Evolutionary conservation across 78 protist genomes (phyloP).

Genomic region (Polysphondylium violaceum): DNA sequence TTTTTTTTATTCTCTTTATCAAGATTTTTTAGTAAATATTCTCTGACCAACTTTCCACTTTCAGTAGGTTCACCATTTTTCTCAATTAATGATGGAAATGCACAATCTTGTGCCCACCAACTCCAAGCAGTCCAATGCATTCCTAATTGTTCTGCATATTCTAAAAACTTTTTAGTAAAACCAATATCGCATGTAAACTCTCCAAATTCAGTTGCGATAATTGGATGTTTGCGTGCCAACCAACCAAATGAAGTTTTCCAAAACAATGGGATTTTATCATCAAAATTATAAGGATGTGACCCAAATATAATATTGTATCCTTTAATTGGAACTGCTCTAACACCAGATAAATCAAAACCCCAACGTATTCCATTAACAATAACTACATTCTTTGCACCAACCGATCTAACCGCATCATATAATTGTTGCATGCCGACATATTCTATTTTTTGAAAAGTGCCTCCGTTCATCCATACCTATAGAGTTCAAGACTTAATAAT

Average conservation of each 20-base stretch:
- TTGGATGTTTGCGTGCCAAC: neutral
- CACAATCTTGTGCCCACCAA: slow-evolving; percentile 18
- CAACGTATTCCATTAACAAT: slow-evolving; percentile 36
- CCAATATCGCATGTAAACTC: slow-evolving; percentile 29
- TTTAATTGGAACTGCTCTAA: neutral
- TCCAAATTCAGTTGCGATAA: slow-evolving; percentile 51
- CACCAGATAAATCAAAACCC: slow-evolving; percentile 29
- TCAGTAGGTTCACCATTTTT: too few species aligned
- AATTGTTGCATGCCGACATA: slow-evolving; percentile 26
- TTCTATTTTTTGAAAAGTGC: neutral
- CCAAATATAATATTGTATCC: slow-evolving; percentile 42
- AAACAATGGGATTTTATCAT: neutral
- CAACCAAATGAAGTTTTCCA: neutral
- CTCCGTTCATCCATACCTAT: neutral
- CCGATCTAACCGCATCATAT: slow-evolving; percentile 9
- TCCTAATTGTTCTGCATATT: neutral
- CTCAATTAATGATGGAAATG: slow-evolving; percentile 29
- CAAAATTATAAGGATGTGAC: slow-evolving; percentile 34
- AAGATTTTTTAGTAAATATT: too few species aligned
- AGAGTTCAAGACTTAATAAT: too few species aligned
- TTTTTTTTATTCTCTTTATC: too few species aligned
- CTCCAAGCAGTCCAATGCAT: slow-evolving; percentile 35
- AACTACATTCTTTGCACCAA: slow-evolving; percentile 14
- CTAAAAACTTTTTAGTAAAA: neutral
- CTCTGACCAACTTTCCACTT: too few species aligned